Conservation (phyloP, 1,284 basidiomycete species). For the Ceratobasidium sp. region DNA sequence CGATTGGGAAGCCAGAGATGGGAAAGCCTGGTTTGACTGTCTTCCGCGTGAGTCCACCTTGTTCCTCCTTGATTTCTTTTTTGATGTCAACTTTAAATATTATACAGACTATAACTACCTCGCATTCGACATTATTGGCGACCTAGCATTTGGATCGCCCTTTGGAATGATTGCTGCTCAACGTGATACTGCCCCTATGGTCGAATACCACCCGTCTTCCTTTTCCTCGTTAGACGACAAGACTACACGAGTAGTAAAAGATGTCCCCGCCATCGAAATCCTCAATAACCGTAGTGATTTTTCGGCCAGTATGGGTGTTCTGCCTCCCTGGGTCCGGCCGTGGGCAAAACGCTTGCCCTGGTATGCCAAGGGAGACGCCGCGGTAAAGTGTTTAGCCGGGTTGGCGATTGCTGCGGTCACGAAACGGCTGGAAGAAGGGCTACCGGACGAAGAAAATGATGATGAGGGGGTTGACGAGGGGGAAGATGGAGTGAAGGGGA, state of each 20-base stretch:
- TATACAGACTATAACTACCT: conserved; percentile 56
- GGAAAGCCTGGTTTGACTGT: not conserved
- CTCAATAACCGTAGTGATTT: conserved; percentile 91
- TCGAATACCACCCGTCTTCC: not conserved
- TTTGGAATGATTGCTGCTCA: conserved; percentile 59
- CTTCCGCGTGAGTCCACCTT: conserved; percentile 4
- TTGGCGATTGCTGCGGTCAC: conserved; percentile 84
- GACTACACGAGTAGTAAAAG: conserved; percentile 52
- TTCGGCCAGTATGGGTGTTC: conserved; percentile 82
- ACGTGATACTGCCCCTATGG: not conserved
- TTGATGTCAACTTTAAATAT: not conserved
- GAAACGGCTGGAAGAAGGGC: conserved; percentile 65
- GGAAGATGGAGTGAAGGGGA: conserved; percentile 61
- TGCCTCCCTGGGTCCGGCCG: conserved; percentile 67
- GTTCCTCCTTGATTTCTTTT: not conserved
- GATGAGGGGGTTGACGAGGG: not conserved
- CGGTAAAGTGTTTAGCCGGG: conserved; percentile 78
- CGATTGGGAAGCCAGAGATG: conserved; percentile 60
- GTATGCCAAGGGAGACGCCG: conserved; percentile 74
- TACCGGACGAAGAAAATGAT: not conserved
- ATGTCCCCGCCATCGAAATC: conserved; percentile 85
- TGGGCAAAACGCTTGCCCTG: conserved; percentile 63
- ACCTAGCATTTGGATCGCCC: conserved; percentile 58
- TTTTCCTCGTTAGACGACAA: not conserved
- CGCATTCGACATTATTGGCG: conserved; percentile 62